A percentile compares a stretch with the other conserved stretches of the same genome.
Evolutionary conservation across 306 rosid genomes (phyloP).

Genomic region (Parietaria judaica): DNA sequence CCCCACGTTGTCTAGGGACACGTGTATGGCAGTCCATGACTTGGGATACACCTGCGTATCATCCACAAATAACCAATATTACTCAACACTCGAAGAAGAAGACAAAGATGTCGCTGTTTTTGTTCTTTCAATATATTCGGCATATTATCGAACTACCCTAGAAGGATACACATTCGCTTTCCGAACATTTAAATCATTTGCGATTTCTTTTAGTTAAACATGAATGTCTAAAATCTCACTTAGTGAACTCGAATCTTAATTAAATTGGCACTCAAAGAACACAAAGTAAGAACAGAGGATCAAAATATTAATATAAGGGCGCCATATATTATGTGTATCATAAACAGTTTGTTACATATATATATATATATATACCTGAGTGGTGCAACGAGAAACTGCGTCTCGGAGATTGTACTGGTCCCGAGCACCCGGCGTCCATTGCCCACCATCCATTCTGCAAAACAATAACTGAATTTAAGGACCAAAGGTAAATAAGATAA

Average conservation of each 20-base stretch:
- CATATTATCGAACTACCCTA: too few relatives aligned
- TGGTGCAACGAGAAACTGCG: constrained; percentile 82
- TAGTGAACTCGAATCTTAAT: too few relatives aligned
- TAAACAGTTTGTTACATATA: too few relatives aligned
- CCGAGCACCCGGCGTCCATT: constrained; percentile 63
- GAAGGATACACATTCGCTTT: too few relatives aligned
- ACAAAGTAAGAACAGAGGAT: background rate
- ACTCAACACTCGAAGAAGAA: background rate
- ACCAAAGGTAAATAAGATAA: background rate
- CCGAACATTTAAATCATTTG: too few relatives aligned
- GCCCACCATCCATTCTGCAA: constrained; percentile 91
- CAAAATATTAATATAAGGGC: background rate
- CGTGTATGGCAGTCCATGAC: constrained; percentile 84
- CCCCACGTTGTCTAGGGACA: constrained; percentile 91
- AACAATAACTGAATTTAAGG: background rate
- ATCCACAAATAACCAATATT: background rate
- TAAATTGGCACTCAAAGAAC: too few relatives aligned
- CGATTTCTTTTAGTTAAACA: background rate
- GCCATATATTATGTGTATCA: background rate
- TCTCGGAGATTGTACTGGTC: constrained; percentile 75
- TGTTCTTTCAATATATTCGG: too few relatives aligned
- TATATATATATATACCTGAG: constrained; percentile 41
- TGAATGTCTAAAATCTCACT: too few relatives aligned
- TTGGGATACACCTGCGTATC: constrained; percentile 73
- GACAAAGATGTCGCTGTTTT: too few relatives aligned